These are phyloP conservation scores for Paramyrothecium roridum DNA, from an alignment of 2,329 filamentous ascomycete species.

Conservation along the genomic window DNA sequence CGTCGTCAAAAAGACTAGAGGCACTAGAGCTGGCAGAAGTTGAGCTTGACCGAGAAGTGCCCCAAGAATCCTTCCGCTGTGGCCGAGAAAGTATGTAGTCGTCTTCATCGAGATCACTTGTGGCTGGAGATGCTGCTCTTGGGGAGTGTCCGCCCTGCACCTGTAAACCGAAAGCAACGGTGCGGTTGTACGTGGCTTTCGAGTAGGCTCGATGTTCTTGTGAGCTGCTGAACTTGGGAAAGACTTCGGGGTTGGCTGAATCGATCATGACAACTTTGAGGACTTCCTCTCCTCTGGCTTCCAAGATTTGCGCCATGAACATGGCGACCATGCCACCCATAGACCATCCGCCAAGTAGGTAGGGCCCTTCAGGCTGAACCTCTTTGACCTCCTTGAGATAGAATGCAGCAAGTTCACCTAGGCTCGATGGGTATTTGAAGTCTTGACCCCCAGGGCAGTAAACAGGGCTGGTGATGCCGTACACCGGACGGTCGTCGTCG, in stretches of 20 bases:
- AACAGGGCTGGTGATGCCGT: slow-evolving; percentile 17
- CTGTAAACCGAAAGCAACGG: slow-evolving; percentile 4
- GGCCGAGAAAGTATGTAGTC: slow-evolving; percentile 1
- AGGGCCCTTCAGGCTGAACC: slow-evolving; percentile 17
- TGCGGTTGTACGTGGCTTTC: slow-evolving; percentile 10
- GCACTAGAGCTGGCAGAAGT: slow-evolving; percentile 4
- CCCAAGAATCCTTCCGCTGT: slow-evolving; percentile 4
- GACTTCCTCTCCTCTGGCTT: slow-evolving; percentile 10
- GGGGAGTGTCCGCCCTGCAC: background rate
- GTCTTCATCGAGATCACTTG: slow-evolving; percentile 1
- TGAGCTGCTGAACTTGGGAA: slow-evolving; percentile 9
- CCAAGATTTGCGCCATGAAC: slow-evolving; percentile 16
- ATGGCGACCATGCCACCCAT: slow-evolving; percentile 20
- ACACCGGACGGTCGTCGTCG: slow-evolving; percentile 12
- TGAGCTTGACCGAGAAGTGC: slow-evolving; percentile 2
- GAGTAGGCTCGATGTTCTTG: slow-evolving; percentile 11
- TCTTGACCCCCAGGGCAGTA: slow-evolving; percentile 11
- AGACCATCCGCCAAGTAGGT: slow-evolving; percentile 19
- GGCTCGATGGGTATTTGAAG: slow-evolving; percentile 12
- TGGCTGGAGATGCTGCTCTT: background rate
- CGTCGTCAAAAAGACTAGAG: slow-evolving; percentile 11
- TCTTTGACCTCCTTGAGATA: slow-evolving; percentile 13
- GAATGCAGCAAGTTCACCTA: slow-evolving; percentile 12
- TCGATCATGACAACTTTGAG: slow-evolving; percentile 20
- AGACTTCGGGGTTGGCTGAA: slow-evolving; percentile 17